These are phyloP conservation scores for Porodaedalea pini DNA, from an alignment of 1,284 basidiomycete genomes.

Conservation along the genomic window DNA sequence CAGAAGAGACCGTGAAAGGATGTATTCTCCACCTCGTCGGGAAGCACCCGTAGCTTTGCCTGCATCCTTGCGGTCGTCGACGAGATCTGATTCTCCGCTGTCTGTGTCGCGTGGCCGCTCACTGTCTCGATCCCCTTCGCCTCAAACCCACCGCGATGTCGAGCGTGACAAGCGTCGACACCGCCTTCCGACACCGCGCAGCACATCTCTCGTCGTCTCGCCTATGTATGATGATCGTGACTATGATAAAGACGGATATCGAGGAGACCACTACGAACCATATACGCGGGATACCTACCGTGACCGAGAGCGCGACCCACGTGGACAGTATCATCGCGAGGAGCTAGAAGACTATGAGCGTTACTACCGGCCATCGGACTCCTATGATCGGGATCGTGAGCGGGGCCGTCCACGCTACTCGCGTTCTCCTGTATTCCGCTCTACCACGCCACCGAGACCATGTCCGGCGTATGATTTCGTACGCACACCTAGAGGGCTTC, in stretches of 20 bases:
- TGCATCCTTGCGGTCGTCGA: background rate
- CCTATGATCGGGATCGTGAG: slow-evolving; percentile 9
- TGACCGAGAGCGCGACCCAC: slow-evolving; percentile 14
- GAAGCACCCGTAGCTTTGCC: too few species aligned
- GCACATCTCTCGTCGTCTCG: slow-evolving; percentile 10
- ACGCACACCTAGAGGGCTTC: too few species aligned
- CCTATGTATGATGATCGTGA: slow-evolving; percentile 12
- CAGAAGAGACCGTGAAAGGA: background rate
- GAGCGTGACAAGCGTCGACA: slow-evolving; percentile 13
- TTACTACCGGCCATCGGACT: slow-evolving; percentile 1
- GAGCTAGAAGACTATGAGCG: slow-evolving; percentile 17
- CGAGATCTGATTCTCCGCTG: background rate
- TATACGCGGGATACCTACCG: slow-evolving; percentile 12
- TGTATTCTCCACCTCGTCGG: slow-evolving; percentile 1
- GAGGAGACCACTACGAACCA: slow-evolving; percentile 20
- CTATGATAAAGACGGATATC: slow-evolving; percentile 14
- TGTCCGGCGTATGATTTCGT: background rate
- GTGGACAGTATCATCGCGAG: slow-evolving; percentile 19
- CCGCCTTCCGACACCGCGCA: slow-evolving; percentile 20
- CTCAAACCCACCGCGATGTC: background rate
- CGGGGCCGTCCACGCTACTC: slow-evolving; percentile 9
- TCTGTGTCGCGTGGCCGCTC: slow-evolving; percentile 8
- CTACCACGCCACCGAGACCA: slow-evolving; percentile 5
- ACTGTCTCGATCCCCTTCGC: slow-evolving; percentile 3
- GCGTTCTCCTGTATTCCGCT: slow-evolving; percentile 13